Evolutionary conservation across 345 rosid species (phyloP), one percentile per base, ranked within the genome.

Genomic region (Mallotus nudiflorus): DNA sequence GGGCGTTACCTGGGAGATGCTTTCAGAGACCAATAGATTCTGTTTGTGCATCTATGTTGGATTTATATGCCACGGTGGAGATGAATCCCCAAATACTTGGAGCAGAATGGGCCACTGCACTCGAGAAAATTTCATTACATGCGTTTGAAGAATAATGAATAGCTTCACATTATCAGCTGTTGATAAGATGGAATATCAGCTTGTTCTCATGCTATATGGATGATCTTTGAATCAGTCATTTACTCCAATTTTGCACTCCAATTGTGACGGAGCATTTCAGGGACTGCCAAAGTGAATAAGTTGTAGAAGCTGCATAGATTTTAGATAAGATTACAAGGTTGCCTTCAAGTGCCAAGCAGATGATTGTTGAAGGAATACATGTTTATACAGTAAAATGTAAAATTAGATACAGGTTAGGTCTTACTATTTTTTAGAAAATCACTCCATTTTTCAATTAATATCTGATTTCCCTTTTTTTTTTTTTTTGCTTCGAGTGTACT

Each of bases 41-140:
- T 54, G 67, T 75, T 22, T 64, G 29, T 67, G 83, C 75, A 49
- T 88, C 94, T 0, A 61, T 81, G 83, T 68, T 79, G 69, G 97
- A 92, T 77, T 89, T 92, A 40, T 82, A 73, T 45, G 74, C 83
- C 64, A 83, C 87, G 53, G 71, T 86, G 85, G 91, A 89, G 73
- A 59, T 84, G 78, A 82, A 89, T 75, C 93, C 97, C 13, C 85
- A 24, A 68, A 35, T 84, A 46, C 96, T 92, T 56, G 97, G 98
- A 60, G 85, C 74, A 71, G 85, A 86, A 42, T 90, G 97, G 97
- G 55, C 96, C 5, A 65, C 69, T 37, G 87, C 80, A 59, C 81
- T 87, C 39, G 99, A 92, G 84, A 95, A 83, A 75, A 84, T 92
- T 18, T 79, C 82, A 40, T 80, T 81, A 13, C 61, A 76, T 65